Evolutionary conservation across 2,329 filamentous ascomycete genomes (phyloP).

Genomic region (Ceratocystis destructans): DNA sequence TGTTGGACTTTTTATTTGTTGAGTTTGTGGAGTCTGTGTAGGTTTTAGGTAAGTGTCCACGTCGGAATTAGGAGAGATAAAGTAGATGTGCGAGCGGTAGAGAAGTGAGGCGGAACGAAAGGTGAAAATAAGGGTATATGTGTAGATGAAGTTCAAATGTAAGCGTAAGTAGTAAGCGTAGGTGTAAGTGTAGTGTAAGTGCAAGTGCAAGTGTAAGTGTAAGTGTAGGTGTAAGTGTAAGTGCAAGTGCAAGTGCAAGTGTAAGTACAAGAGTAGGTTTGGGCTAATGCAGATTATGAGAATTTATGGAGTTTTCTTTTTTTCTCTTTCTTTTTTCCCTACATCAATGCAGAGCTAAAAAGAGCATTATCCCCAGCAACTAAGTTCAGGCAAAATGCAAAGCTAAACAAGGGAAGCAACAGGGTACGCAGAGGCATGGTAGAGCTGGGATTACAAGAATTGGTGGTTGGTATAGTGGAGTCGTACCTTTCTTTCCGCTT

Average conservation of each 20-base stretch:
- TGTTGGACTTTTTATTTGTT: neutral
- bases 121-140: neutral
- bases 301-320: conserved; percentile 5
- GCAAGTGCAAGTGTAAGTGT: neutral
- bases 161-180: neutral
- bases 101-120: too few species aligned
- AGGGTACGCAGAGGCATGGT: neutral
- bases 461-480: conserved; percentile 9
- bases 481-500: conserved; percentile 10
- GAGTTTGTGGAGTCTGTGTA: neutral
- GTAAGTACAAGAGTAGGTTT: neutral
- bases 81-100: too few species aligned
- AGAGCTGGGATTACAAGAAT: neutral
- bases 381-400: conserved; percentile 1
- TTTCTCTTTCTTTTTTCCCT: neutral
- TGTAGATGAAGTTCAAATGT: neutral
- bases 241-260: neutral
- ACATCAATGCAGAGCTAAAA: neutral
- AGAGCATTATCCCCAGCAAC: neutral
- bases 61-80: too few species aligned
- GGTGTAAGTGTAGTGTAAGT: neutral
- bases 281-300: neutral
- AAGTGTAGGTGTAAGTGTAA: neutral
- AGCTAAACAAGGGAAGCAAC: neutral
- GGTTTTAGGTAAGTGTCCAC: neutral